phyloP scores from a whole-genome alignment of 2,329 filamentous ascomycete species.

The Fusarium globosum region DNA sequence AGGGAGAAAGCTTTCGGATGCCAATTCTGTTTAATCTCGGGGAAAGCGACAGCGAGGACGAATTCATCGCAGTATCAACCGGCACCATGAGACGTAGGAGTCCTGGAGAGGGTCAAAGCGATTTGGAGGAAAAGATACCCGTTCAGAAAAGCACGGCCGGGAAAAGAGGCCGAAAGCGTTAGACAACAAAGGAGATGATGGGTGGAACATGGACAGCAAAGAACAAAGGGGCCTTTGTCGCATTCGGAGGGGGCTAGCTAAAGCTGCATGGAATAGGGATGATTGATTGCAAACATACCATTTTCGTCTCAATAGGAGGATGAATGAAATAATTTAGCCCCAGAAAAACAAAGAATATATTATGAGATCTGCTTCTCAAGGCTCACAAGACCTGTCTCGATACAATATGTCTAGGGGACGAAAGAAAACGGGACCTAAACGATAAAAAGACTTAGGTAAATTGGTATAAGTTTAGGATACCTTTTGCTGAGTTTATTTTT shows the following conservation, averaged over 20 bases:
- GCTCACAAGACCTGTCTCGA: background rate
- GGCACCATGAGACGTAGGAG: slow-evolving; percentile 91
- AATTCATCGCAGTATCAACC: slow-evolving; percentile 74
- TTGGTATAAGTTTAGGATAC: no score
- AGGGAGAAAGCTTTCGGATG: slow-evolving; percentile 81
- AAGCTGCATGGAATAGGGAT: slow-evolving; percentile 24
- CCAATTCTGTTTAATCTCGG: slow-evolving; percentile 93
- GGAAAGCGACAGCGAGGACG: slow-evolving; percentile 95
- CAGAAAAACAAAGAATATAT: background rate
- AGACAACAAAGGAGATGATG: slow-evolving; percentile 16
- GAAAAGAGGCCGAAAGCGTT: slow-evolving; percentile 55
- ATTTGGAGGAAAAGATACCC: slow-evolving; percentile 55
- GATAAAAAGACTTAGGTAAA: no score
- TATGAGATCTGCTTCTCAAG: background rate
- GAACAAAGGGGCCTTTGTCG: slow-evolving; percentile 36
- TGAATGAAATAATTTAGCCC: background rate
- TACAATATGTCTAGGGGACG: background rate
- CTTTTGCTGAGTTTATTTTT: background rate
- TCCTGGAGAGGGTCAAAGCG: slow-evolving; percentile 77
- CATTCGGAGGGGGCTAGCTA: slow-evolving; percentile 19
- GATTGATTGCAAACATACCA: slow-evolving; percentile 10
- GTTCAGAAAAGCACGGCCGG: slow-evolving; percentile 53
- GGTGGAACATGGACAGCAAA: slow-evolving; percentile 5
- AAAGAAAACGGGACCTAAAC: background rate
- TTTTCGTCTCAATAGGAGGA: slow-evolving; percentile 16